Conservation (phyloP, 2,329 filamentous ascomycete species). For the Aspergillus sp. region DNA sequence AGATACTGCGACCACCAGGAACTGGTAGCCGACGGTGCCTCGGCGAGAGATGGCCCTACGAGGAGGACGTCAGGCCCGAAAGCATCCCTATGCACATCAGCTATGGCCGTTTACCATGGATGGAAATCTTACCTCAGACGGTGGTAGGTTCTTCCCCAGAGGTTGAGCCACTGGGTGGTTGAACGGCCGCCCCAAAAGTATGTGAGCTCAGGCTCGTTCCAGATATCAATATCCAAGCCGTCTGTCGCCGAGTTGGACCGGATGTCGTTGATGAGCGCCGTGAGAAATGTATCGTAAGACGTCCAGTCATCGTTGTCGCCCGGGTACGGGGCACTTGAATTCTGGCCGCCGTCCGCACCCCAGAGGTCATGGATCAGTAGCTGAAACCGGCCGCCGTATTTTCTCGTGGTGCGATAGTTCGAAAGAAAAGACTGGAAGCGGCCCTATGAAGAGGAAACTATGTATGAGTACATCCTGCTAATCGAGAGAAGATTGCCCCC, state of each 20-base stretch:
- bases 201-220: not conserved
- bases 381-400: conserved; percentile 1
- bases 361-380: conserved; percentile 10
- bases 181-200: not conserved
- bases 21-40: not conserved
- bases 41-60: not conserved
- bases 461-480: not conserved
- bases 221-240: not conserved
- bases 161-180: not conserved
- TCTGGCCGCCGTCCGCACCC: conserved; percentile 5
- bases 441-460: not conserved
- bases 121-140: not conserved
- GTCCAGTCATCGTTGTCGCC: conserved; percentile 6
- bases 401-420: not conserved
- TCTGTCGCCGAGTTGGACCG: not conserved
- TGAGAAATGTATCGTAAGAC: not conserved
- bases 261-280: not conserved
- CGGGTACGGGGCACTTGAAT: conserved; percentile 1
- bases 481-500: not conserved
- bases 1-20: too few species aligned
- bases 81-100: not conserved
- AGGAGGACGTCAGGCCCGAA: not conserved
- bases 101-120: not conserved
- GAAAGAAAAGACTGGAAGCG: not conserved
- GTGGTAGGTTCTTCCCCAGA: not conserved